A percentile compares a stretch with the other conserved stretches of the same genome.
phyloP scores from a whole-genome alignment of 106 monocot genomes.

The Platanthera zijinensis region DNA sequence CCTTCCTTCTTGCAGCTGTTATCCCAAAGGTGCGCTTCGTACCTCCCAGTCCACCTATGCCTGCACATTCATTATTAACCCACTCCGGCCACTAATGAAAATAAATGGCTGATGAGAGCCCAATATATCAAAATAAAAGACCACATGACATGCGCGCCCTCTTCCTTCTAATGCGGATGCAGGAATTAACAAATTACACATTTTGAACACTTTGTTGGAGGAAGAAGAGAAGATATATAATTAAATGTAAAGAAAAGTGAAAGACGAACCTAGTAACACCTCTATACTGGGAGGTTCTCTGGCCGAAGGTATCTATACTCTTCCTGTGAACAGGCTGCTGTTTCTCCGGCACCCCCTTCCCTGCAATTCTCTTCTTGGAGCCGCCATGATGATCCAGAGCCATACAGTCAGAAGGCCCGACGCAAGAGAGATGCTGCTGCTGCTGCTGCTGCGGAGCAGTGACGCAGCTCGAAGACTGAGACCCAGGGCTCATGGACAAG shows the following conservation, averaged over 20 bases:
- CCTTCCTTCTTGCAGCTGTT: conserved; percentile 93
- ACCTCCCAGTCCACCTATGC: conserved; percentile 89
- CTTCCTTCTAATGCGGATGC: too few species aligned
- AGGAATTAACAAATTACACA: too few species aligned
- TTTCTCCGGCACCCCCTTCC: conserved; percentile 51
- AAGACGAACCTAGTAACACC: conserved; percentile 62
- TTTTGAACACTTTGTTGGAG: too few species aligned
- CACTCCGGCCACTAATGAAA: too few species aligned
- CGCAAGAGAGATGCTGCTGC: conserved; percentile 2
- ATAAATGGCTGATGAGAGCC: too few species aligned
- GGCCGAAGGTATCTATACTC: conserved; percentile 76
- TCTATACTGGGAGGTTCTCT: conserved; percentile 85
- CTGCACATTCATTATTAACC: conserved; percentile 11
- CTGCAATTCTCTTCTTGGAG: conserved; percentile 44
- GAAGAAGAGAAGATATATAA: too few species aligned
- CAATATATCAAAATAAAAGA: too few species aligned
- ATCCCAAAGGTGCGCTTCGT: conserved; percentile 85
- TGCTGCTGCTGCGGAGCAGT: conserved; percentile 39
- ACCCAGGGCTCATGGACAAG: conserved; percentile 90
- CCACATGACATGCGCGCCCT: too few species aligned
- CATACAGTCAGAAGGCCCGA: conserved; percentile 23
- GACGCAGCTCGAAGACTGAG: conserved; percentile 71
- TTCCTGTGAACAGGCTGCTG: conserved; percentile 79
- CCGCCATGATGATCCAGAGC: conserved; percentile 16
- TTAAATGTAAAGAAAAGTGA: neutral